Evolutionary conservation across 306 rosid genomes (phyloP).

Genomic region (Ziziphus jujuba): DNA sequence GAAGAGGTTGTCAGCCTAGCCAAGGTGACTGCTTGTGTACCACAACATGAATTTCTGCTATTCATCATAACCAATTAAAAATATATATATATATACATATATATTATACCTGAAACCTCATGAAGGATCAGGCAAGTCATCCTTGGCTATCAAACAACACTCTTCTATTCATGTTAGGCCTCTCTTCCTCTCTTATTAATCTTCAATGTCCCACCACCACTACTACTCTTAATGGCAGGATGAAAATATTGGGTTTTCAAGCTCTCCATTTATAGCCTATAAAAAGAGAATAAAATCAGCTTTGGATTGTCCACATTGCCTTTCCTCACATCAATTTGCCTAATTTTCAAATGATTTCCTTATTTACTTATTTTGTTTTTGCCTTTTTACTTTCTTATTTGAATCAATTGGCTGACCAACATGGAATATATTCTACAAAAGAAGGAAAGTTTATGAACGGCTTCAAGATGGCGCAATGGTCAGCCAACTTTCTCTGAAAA

Average conservation of each 20-base stretch:
- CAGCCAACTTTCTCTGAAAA: background rate
- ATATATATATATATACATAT: no score
- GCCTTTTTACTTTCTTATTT: background rate
- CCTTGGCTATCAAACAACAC: slow-evolving; percentile 34
- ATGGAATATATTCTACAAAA: slow-evolving; percentile 11
- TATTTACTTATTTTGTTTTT: no score
- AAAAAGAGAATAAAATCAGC: background rate
- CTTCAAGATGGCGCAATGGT: background rate
- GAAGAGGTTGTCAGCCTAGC: slow-evolving; percentile 24
- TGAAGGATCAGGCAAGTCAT: slow-evolving; percentile 28
- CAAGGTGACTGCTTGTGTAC: slow-evolving; percentile 26
- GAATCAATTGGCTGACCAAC: background rate
- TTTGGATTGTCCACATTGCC: no score
- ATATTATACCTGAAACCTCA: background rate
- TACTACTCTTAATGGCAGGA: no score
- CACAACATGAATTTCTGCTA: background rate
- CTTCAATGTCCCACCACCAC: no score
- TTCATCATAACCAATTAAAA: no score
- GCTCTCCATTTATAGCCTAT: slow-evolving; percentile 4
- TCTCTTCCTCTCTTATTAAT: background rate
- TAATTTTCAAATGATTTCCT: no score
- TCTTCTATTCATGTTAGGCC: slow-evolving; percentile 29
- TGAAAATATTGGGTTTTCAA: background rate
- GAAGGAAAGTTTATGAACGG: background rate
- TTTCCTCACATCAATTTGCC: no score